phyloP scores from a whole-genome alignment of 2,329 filamentous ascomycete species.

The Colletotrichum higginsianum region DNA sequence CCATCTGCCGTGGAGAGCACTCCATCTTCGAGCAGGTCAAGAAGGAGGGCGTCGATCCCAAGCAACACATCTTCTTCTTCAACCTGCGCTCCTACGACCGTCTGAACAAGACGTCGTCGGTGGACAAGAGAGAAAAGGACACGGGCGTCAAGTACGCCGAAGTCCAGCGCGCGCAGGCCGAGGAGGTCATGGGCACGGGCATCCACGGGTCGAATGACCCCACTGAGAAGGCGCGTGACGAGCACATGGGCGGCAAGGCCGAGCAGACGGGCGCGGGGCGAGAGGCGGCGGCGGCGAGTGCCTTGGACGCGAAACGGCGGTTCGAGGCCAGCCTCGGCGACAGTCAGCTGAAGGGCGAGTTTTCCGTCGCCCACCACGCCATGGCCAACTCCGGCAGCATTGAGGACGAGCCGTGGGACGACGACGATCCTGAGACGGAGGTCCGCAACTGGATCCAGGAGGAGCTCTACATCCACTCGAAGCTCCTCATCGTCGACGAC shows the following conservation, averaged over 20 bases:
- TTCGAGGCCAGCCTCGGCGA: conserved; percentile 66
- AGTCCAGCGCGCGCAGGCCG: conserved; percentile 88
- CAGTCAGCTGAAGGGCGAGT: conserved; percentile 55
- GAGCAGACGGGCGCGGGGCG: conserved; percentile 49
- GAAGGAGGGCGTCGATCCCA: conserved; percentile 82
- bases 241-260: conserved; percentile 62
- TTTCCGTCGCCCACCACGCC: conserved; percentile 80
- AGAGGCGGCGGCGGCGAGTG: conserved; percentile 53
- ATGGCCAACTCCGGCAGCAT: conserved; percentile 77
- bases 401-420: conserved; percentile 83
- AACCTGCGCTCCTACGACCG: conserved; percentile 95
- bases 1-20: conserved; percentile 90
- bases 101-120: conserved; percentile 83
- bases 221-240: conserved; percentile 61
- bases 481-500: conserved; percentile 92
- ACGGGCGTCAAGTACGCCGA: conserved; percentile 89
- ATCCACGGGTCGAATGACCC: conserved; percentile 72
- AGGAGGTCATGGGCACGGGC: conserved; percentile 86
- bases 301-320: conserved; percentile 63
- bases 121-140: conserved; percentile 83
- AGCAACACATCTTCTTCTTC: conserved; percentile 90
- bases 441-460: conserved; percentile 94
- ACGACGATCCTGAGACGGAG: conserved; percentile 78
- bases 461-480: conserved; percentile 95
- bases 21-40: conserved; percentile 88